Conservation (phyloP, 805 yeast species). For the Metschnikowia gelsemii region DNA sequence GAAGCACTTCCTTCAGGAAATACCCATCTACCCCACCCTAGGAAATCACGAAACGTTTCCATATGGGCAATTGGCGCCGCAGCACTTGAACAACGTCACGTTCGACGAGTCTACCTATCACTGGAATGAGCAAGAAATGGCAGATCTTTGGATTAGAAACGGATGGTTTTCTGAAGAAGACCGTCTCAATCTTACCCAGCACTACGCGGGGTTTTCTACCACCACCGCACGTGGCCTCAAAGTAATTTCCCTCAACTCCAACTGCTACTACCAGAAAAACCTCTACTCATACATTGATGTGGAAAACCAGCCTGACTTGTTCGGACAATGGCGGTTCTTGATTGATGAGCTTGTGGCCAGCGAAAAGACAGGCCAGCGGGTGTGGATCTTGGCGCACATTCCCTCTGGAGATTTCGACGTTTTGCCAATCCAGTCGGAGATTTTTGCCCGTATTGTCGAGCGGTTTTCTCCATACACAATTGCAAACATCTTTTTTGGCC, state of each 20-base stretch:
- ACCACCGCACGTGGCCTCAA: constrained; percentile 50
- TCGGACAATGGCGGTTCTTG: constrained; percentile 62
- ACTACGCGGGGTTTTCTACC: constrained; percentile 62
- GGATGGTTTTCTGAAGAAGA: constrained; percentile 36
- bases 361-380: constrained; percentile 57
- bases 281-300: constrained; percentile 51
- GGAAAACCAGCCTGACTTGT: constrained; percentile 55
- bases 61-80: constrained; percentile 64
- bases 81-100: constrained; percentile 16
- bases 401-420: constrained; percentile 56
- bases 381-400: constrained; percentile 73
- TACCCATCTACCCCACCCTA: constrained; percentile 60
- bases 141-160: constrained; percentile 36
- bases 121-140: constrained; percentile 40
- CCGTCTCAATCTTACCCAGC: constrained; percentile 34
- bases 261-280: constrained; percentile 65
- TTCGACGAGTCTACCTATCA: constrained; percentile 27
- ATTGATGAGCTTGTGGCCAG: constrained; percentile 61
- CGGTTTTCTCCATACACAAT: constrained; percentile 68
- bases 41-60: constrained; percentile 78
- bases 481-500: constrained; percentile 70
- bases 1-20: constrained; percentile 48
- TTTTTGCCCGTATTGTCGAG: constrained; percentile 56
- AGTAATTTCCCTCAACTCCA: constrained; percentile 51
- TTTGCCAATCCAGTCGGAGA: constrained; percentile 58